Conservation (phyloP, 441 rosid genomes). For the Jatropha multifida region DNA sequence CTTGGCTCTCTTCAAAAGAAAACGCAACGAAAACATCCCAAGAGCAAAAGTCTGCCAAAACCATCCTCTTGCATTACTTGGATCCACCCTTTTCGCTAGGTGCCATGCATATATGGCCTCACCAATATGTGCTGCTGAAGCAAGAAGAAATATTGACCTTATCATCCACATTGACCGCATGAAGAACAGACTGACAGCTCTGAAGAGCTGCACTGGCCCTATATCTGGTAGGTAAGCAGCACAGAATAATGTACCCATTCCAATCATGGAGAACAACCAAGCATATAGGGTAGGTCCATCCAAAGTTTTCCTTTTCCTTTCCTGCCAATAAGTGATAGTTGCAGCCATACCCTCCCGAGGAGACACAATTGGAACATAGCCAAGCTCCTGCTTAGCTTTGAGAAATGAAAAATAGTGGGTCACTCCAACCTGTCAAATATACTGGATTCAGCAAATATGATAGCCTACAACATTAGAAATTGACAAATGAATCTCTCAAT, state of each 20-base stretch:
- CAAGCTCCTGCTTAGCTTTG: slow-evolving; percentile 88
- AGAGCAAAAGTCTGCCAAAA: slow-evolving; percentile 84
- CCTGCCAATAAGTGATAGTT: slow-evolving; percentile 77
- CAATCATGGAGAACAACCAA: slow-evolving; percentile 54
- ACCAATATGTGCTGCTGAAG: slow-evolving; percentile 42
- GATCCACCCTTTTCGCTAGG: slow-evolving; percentile 71
- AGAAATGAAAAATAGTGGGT: slow-evolving; percentile 89
- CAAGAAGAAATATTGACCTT: slow-evolving; percentile 38
- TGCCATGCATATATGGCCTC: slow-evolving; percentile 71
- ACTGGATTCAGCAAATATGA: slow-evolving; percentile 21
- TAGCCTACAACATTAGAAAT: background rate
- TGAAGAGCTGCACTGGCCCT: slow-evolving; percentile 64
- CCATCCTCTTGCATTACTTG: slow-evolving; percentile 78
- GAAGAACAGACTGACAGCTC: slow-evolving; percentile 54
- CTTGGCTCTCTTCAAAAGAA: slow-evolving; percentile 63
- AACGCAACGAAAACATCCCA: slow-evolving; percentile 65
- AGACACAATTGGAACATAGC: slow-evolving; percentile 80
- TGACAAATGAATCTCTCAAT: slow-evolving; percentile 14
- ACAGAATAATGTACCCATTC: slow-evolving; percentile 51
- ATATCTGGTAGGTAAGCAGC: slow-evolving; percentile 66
- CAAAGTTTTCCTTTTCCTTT: slow-evolving; percentile 59
- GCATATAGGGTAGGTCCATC: slow-evolving; percentile 74
- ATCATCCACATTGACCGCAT: slow-evolving; percentile 46
- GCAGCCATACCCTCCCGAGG: slow-evolving; percentile 89
- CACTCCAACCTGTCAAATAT: slow-evolving; percentile 68